These are phyloP conservation scores for Cercospora sojina DNA, from an alignment of 2,329 filamentous ascomycete genomes.

Conservation along the genomic window DNA sequence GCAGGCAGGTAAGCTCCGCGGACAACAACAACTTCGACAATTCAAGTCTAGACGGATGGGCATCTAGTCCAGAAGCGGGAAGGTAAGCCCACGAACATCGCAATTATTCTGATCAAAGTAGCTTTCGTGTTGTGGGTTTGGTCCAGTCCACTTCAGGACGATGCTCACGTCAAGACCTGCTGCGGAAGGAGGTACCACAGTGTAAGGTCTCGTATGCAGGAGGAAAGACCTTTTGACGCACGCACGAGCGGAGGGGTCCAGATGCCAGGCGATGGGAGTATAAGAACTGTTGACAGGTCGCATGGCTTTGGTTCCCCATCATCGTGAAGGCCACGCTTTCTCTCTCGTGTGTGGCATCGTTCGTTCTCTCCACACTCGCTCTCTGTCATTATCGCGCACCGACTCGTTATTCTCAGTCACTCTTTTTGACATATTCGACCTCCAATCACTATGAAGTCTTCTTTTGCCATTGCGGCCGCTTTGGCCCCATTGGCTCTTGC, in stretches of 20 bases:
- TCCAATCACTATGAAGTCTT: conserved; percentile 5
- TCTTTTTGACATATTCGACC: neutral
- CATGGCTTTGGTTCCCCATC: neutral
- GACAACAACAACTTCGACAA: neutral
- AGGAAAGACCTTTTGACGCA: neutral
- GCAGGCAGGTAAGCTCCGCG: neutral
- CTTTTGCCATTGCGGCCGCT: conserved; percentile 11
- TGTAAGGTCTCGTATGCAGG: neutral
- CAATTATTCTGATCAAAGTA: neutral
- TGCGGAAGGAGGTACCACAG: neutral
- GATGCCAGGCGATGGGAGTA: neutral
- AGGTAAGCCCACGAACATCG: neutral
- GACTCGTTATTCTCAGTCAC: neutral
- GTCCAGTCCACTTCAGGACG: neutral
- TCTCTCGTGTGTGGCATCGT: neutral
- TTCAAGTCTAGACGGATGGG: neutral
- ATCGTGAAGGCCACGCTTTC: neutral
- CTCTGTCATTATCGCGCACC: neutral
- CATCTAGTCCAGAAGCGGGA: neutral
- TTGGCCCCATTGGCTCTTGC: conserved; percentile 8
- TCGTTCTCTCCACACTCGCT: neutral
- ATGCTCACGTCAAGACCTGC: neutral
- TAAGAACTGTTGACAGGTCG: neutral
- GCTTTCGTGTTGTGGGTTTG: neutral
- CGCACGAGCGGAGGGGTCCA: neutral